phyloP scores from a whole-genome alignment of 495 filamentous ascomycete genomes.

The Bacidia rubella region DNA sequence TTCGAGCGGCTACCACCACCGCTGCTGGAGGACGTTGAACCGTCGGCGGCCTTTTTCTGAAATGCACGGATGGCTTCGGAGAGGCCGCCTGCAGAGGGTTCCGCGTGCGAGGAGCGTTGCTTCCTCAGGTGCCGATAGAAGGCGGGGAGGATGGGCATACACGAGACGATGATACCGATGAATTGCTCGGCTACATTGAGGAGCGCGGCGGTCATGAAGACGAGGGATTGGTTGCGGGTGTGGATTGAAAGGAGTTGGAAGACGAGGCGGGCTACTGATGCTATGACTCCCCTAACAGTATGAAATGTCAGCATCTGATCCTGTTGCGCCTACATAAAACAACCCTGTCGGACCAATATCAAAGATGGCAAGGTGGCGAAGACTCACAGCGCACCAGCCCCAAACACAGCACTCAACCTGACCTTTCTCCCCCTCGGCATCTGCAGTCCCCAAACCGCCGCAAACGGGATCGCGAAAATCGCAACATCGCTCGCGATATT shows the following conservation, averaged over 20 bases:
- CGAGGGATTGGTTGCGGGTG: constrained; percentile 12
- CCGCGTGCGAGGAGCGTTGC: background rate
- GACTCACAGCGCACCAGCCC: constrained; percentile 38
- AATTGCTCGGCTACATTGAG: constrained; percentile 17
- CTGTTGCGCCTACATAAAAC: too few relatives aligned
- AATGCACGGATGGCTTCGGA: too few relatives aligned
- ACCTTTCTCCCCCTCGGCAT: constrained; percentile 35
- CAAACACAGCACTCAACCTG: constrained; percentile 35
- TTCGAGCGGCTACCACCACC: too few relatives aligned
- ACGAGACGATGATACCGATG: constrained; percentile 17
- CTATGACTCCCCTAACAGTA: constrained; percentile 11
- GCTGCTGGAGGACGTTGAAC: too few relatives aligned
- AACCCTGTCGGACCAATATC: too few relatives aligned
- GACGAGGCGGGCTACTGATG: constrained; percentile 15
- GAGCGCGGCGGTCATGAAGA: constrained; percentile 6
- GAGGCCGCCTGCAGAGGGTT: background rate
- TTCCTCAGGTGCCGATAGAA: constrained; percentile 12
- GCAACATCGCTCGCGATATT: constrained; percentile 39
- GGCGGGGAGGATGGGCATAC: constrained; percentile 18
- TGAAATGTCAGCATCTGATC: too few relatives aligned
- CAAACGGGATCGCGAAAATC: constrained; percentile 39
- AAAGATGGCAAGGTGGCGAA: too few relatives aligned
- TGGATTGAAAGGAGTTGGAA: constrained; percentile 11
- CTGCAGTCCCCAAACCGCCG: constrained; percentile 31
- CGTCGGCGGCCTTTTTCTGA: too few relatives aligned